Conservation (phyloP, 2,329 filamentous ascomycete genomes). For the Alternaria metachromatica region DNA sequence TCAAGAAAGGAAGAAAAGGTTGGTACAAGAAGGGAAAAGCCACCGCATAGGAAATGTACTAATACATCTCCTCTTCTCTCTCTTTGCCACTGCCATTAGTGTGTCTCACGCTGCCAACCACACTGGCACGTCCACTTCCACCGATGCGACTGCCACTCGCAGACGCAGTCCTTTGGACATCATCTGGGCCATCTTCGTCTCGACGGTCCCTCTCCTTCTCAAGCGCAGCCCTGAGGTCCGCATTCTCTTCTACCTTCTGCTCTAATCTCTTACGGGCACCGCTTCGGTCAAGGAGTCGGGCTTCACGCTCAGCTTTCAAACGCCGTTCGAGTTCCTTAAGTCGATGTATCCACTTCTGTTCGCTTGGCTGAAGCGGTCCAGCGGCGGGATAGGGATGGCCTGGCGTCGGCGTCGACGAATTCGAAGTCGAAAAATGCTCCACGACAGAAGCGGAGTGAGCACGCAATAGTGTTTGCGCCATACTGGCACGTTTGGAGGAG, state of each 20-base stretch:
- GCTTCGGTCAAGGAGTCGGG: slow-evolving; percentile 79
- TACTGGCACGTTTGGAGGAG: slow-evolving; percentile 51
- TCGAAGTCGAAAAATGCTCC: slow-evolving; percentile 49
- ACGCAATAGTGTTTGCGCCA: slow-evolving; percentile 61
- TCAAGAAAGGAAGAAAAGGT: not conserved
- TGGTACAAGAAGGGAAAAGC: not conserved
- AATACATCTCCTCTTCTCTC: slow-evolving; percentile 29
- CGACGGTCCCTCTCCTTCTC: slow-evolving; percentile 60
- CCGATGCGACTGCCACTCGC: slow-evolving; percentile 26
- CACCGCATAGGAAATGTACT: slow-evolving; percentile 17
- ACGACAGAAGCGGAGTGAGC: slow-evolving; percentile 61
- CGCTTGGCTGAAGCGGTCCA: slow-evolving; percentile 56
- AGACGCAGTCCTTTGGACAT: slow-evolving; percentile 24
- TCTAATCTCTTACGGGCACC: slow-evolving; percentile 82
- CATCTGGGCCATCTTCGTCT: slow-evolving; percentile 25
- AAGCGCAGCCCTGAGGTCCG: slow-evolving; percentile 70
- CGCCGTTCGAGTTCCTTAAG: slow-evolving; percentile 87
- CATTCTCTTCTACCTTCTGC: slow-evolving; percentile 76
- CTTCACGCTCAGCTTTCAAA: slow-evolving; percentile 89
- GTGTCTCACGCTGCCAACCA: slow-evolving; percentile 19
- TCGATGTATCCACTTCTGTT: slow-evolving; percentile 83
- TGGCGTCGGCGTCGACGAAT: slow-evolving; percentile 21
- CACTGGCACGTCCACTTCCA: slow-evolving; percentile 29
- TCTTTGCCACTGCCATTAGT: slow-evolving; percentile 17
- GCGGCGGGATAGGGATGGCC: slow-evolving; percentile 44